Evolutionary conservation across 495 filamentous ascomycete species (phyloP).

Genomic region (Sordaria brevicollis): DNA sequence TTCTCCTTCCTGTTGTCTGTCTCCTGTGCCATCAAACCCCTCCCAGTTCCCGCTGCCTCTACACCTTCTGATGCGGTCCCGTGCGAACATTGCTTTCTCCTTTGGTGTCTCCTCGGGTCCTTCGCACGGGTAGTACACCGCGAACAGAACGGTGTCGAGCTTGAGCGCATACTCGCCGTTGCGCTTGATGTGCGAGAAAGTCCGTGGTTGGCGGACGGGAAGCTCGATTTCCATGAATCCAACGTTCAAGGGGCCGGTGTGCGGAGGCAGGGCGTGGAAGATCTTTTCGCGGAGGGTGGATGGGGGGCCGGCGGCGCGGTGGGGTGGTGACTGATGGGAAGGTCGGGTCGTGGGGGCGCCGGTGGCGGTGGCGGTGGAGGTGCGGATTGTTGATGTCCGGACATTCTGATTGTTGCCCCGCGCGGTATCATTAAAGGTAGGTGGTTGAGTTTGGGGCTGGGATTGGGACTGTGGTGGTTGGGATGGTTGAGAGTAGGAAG

Average conservation of each 20-base stretch:
- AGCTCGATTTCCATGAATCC: slow-evolving; percentile 57
- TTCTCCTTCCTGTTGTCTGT: background rate
- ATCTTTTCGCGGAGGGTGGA: slow-evolving; percentile 22
- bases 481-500: background rate
- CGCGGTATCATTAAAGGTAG: background rate
- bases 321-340: background rate
- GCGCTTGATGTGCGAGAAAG: slow-evolving; percentile 33
- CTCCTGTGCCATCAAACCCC: background rate
- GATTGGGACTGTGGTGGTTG: background rate
- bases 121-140: slow-evolving; percentile 55
- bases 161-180: slow-evolving; percentile 28
- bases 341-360: background rate
- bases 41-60: background rate
- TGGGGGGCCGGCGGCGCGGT: slow-evolving; percentile 2
- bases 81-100: background rate
- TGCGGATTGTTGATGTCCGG: background rate
- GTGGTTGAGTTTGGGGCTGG: background rate
- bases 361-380: background rate
- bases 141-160: slow-evolving; percentile 52
- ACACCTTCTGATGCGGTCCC: background rate
- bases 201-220: slow-evolving; percentile 36
- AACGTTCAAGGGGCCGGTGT: slow-evolving; percentile 52
- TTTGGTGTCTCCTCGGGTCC: background rate
- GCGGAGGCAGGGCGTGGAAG: slow-evolving; percentile 47
- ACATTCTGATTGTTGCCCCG: background rate